Percentiles rank a stretch among this genome's conserved stretches.
phyloP scores from a whole-genome alignment of 2,329 filamentous ascomycete genomes.

The Bipolaris gigantea region DNA sequence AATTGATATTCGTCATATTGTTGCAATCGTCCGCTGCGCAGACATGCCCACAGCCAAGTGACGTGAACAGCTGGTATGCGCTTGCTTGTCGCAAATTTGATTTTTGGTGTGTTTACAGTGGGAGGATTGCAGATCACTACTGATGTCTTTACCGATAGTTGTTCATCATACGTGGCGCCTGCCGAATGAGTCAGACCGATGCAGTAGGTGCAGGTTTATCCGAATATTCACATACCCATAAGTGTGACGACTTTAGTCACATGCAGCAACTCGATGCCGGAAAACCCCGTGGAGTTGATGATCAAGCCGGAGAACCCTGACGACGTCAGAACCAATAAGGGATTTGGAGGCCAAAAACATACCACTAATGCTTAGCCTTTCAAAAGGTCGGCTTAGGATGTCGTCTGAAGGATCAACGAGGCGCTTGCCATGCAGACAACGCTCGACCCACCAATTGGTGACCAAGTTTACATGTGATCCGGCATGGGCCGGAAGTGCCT shows the following conservation, averaged over 20 bases:
- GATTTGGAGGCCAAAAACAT: constrained; percentile 11
- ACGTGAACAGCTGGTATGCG: constrained; percentile 77
- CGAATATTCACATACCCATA: constrained; percentile 56
- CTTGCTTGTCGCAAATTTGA: constrained; percentile 74
- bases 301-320: constrained; percentile 67
- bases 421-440: constrained; percentile 75
- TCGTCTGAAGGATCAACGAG: constrained; percentile 71
- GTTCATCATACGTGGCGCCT: constrained; percentile 79
- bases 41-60: constrained; percentile 84
- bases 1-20: constrained; percentile 50
- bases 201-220: background rate
- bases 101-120: constrained; percentile 69
- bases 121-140: constrained; percentile 72
- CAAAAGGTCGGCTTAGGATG: constrained; percentile 76
- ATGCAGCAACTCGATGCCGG: constrained; percentile 81
- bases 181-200: constrained; percentile 19
- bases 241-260: constrained; percentile 74
- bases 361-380: constrained; percentile 66
- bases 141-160: constrained; percentile 70
- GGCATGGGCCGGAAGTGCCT: constrained; percentile 40
- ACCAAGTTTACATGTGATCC: constrained; percentile 51
- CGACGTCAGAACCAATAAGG: constrained; percentile 22
- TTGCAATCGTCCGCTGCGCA: constrained; percentile 57
- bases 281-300: constrained; percentile 81
- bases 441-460: constrained; percentile 93